A percentile compares a stretch with the other conserved stretches of the same genome.
These are phyloP conservation scores for Saksenaea vasiformis DNA, from an alignment of 371 early-diverging fungal genomes.

Conservation along the genomic window DNA sequence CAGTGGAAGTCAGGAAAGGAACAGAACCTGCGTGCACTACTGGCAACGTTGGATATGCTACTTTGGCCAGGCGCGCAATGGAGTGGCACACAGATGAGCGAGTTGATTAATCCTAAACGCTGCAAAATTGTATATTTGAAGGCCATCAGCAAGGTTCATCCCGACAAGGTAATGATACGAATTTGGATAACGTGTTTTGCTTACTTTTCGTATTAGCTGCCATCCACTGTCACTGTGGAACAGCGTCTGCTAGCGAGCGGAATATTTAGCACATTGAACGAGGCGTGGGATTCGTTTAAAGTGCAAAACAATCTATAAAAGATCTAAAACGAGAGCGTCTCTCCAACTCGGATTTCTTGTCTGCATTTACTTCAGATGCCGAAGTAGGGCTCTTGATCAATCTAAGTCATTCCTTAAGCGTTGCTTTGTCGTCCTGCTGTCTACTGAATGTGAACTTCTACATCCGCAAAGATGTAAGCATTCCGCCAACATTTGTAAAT, in stretches of 20 bases:
- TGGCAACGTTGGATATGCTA: conserved; percentile 81
- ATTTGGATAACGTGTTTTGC: neutral
- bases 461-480: too few relatives aligned
- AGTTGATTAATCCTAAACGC: conserved; percentile 80
- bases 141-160: conserved; percentile 92
- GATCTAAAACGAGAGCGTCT: too few relatives aligned
- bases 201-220: conserved; percentile 36
- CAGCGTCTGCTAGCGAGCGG: conserved; percentile 87
- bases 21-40: conserved; percentile 84
- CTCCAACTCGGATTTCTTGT: too few relatives aligned
- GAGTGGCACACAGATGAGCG: conserved; percentile 77
- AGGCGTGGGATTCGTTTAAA: conserved; percentile 94
- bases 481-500: too few relatives aligned
- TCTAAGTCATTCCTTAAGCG: too few relatives aligned
- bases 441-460: too few relatives aligned
- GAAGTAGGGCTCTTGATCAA: too few relatives aligned
- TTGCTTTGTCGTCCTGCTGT: too few relatives aligned
- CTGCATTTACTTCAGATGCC: too few relatives aligned
- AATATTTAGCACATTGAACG: conserved; percentile 86
- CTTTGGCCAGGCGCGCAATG: conserved; percentile 79
- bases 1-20: conserved; percentile 89
- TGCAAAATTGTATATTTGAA: conserved; percentile 93
- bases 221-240: conserved; percentile 64
- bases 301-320: conserved; percentile 63
- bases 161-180: conserved; percentile 79